Evolutionary conservation across 2,329 filamentous ascomycete genomes (phyloP), one percentile per base, ranked within the genome.

Genomic region (Fusarium xyrophilum): DNA sequence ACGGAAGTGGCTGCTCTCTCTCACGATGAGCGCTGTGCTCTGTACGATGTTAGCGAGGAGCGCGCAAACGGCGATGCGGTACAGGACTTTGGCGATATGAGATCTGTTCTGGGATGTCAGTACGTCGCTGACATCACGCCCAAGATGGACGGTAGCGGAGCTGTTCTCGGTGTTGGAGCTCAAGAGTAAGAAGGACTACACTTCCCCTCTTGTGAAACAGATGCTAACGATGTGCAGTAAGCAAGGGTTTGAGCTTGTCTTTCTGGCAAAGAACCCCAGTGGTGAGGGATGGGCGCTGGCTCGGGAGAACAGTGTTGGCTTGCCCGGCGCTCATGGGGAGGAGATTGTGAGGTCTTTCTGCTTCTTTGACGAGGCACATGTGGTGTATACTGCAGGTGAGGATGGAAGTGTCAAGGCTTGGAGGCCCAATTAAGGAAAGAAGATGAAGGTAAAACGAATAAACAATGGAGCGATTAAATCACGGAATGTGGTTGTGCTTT

Each of bases 1-100:
- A 85, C 84, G 8, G 86, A 91, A 73, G 85, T 93, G 33, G 93
- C 88, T 67, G 91, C 90, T 7, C 79, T 94, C 13, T 92, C 90
- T 2, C 91, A 93, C 61, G 92, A 95, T 75, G 92, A 96, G 81
- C 89, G 88, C 61, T 86, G 93, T 66, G 89, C 90, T 21, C 84
- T 93, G 60, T 93, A 93, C 76, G 86, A 89, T 65, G 81, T 91
- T 57, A 86, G 88, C 48, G 90, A 91, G 67, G 85, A 86, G 39
- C 81, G 82, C n/a, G 85, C 86, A 46, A 86, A 86, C 21, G 89
- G 88, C 13, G 82, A 84, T 3, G 85, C 87, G 4, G 81, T 81
- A 2, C 76, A 77, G 25, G 81, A 87, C 67, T 89, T 92, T 74
- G 92, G 91, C 5, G 91, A 96, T 74, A 82, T 93, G 75, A 83